Conservation (phyloP, 1,284 basidiomycete species). For the Cutaneotrichosporon mucoides region DNA sequence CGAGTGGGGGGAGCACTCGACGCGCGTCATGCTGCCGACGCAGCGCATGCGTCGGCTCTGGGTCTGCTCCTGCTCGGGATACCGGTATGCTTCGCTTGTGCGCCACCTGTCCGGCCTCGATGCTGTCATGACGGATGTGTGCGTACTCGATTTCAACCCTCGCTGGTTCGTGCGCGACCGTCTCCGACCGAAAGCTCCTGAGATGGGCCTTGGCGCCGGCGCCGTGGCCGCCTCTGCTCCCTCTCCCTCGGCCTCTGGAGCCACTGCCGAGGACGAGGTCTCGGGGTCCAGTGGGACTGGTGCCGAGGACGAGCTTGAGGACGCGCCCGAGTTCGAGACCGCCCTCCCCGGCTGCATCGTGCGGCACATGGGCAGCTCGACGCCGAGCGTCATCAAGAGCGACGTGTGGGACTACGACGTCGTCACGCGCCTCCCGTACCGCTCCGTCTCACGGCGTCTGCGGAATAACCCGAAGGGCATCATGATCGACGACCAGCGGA, state of each 20-base stretch:
- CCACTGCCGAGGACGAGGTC: no score
- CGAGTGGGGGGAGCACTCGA: constrained; percentile 37
- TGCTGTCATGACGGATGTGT: not conserved
- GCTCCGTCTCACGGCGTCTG: constrained; percentile 22
- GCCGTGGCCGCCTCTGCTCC: no score
- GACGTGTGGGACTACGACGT: constrained; percentile 33
- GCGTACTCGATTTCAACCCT: constrained; percentile 41
- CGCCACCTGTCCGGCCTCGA: no score
- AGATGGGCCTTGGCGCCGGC: not conserved
- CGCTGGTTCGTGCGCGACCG: constrained; percentile 14
- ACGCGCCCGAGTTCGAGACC: no score
- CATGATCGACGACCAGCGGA: constrained; percentile 44
- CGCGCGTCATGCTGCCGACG: constrained; percentile 34
- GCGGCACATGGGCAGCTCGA: not conserved
- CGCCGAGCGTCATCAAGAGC: constrained; percentile 21
- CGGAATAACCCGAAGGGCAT: constrained; percentile 31
- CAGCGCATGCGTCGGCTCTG: constrained; percentile 27
- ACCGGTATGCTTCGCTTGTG: constrained; percentile 36
- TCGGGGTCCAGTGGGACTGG: no score
- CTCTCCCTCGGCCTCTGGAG: no score
- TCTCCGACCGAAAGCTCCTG: not conserved
- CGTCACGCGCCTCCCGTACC: constrained; percentile 28
- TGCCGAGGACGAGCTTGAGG: no score
- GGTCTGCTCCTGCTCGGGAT: constrained; percentile 48
- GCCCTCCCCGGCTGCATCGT: no score